These are phyloP conservation scores for Massospora cicadina DNA, from an alignment of 371 early-diverging fungal species.

Conservation along the genomic window DNA sequence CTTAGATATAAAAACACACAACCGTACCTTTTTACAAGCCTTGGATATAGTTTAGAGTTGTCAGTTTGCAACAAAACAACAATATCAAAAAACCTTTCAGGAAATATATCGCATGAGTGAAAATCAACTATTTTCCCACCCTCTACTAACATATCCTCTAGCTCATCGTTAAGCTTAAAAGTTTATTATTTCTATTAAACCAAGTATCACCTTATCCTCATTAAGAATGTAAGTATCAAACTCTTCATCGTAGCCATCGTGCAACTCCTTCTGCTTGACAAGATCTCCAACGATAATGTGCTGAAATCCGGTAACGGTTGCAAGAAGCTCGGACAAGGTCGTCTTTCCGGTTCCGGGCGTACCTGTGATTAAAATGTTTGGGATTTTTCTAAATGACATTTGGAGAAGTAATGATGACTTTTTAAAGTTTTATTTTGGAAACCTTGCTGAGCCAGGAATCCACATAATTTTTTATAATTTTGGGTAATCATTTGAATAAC, in stretches of 20 bases:
- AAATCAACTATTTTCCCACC: slow-evolving; percentile 86
- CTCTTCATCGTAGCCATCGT: slow-evolving; percentile 72
- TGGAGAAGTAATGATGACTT: no score
- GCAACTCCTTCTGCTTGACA: slow-evolving; percentile 69
- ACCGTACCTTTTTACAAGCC: slow-evolving; percentile 60
- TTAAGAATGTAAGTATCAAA: slow-evolving; percentile 83
- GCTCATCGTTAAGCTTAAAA: slow-evolving; percentile 52
- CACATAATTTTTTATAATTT: no score
- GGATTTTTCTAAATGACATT: slow-evolving; percentile 14
- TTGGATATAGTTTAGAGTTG: slow-evolving; percentile 58
- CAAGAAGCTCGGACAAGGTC: slow-evolving; percentile 68
- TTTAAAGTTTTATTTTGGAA: background rate
- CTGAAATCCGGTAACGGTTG: slow-evolving; percentile 35
- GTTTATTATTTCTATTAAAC: background rate
- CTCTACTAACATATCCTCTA: slow-evolving; percentile 53
- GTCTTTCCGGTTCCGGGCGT: slow-evolving; percentile 98
- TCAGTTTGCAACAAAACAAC: slow-evolving; percentile 79
- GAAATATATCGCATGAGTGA: slow-evolving; percentile 86
- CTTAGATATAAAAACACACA: background rate
- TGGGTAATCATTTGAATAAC: no score
- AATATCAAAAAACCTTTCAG: slow-evolving; percentile 92
- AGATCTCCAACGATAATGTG: slow-evolving; percentile 80
- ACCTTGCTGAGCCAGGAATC: background rate
- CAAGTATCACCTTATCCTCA: slow-evolving; percentile 59
- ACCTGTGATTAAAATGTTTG: slow-evolving; percentile 92